These are phyloP conservation scores for Zelopaecilomyces penicillatus DNA, from an alignment of 2,329 filamentous ascomycete genomes.

Conservation along the genomic window DNA sequence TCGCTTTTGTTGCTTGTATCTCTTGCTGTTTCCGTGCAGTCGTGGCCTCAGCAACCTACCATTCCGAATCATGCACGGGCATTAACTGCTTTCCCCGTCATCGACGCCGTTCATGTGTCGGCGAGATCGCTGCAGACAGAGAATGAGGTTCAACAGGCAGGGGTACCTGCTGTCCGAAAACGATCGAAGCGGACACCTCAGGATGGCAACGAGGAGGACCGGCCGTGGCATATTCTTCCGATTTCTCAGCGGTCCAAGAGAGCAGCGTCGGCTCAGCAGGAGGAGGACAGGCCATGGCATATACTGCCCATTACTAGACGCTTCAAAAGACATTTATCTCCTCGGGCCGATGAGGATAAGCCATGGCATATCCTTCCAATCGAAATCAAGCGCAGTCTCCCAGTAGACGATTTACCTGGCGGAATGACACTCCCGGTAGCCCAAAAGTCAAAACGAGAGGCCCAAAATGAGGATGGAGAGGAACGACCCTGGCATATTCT, in stretches of 20 bases:
- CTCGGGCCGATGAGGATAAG: conserved; percentile 4
- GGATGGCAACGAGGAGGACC: too few relatives aligned
- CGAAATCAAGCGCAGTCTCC: conserved; percentile 3
- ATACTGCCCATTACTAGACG: too few relatives aligned
- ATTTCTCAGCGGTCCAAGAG: too few relatives aligned
- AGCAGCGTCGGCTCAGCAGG: too few relatives aligned
- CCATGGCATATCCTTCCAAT: conserved; percentile 2
- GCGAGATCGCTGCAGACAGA: neutral
- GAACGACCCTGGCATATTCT: conserved; percentile 4
- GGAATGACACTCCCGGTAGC: conserved; percentile 9
- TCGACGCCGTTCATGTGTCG: neutral
- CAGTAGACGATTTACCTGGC: conserved; percentile 4
- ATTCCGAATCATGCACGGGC: conserved; percentile 5
- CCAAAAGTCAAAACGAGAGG: conserved; percentile 1
- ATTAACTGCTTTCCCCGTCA: conserved; percentile 4
- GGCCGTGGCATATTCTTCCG: too few relatives aligned
- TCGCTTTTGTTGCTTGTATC: conserved; percentile 6
- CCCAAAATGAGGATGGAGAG: neutral
- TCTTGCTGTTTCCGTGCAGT: conserved; percentile 5
- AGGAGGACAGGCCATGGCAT: neutral
- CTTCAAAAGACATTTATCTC: too few relatives aligned
- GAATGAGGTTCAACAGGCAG: neutral
- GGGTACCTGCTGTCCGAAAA: neutral
- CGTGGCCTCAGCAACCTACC: conserved; percentile 9
- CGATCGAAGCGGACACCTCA: too few relatives aligned